Evolutionary conservation across 2,329 filamentous ascomycete species (phyloP).

Genomic region (Cladosporium sp.): DNA sequence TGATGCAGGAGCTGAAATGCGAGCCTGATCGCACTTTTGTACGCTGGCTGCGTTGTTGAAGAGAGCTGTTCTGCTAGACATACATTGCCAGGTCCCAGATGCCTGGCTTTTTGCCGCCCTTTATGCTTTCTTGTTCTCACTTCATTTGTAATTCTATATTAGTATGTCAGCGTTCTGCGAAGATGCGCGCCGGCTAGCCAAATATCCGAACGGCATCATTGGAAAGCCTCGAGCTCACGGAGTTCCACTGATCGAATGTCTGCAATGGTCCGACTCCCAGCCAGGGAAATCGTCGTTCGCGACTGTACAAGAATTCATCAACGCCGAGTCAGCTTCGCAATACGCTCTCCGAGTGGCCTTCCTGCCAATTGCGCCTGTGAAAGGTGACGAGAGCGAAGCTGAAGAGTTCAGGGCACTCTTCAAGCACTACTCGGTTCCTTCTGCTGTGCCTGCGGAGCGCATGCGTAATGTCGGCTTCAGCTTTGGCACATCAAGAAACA

Average conservation of each 20-base stretch:
- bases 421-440: constrained; percentile 12
- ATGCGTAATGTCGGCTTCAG: constrained; percentile 7
- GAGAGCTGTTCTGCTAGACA: not conserved
- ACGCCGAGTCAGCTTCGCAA: not conserved
- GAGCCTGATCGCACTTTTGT: constrained; percentile 4
- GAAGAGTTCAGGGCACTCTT: not conserved
- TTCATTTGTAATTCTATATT: not conserved
- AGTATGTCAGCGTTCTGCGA: constrained; percentile 16
- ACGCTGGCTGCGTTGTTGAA: not conserved
- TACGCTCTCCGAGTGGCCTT: constrained; percentile 8
- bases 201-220: constrained; percentile 8
- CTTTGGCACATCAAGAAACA: not conserved
- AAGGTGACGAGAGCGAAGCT: not conserved
- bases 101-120: not conserved
- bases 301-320: constrained; percentile 2
- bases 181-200: not conserved
- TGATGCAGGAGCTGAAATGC: constrained; percentile 15
- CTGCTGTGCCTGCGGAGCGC: constrained; percentile 1
- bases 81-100: not conserved
- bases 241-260: not conserved
- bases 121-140: not conserved
- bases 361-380: not conserved
- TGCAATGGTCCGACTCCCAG: not conserved
- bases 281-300: not conserved
- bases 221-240: not conserved